These are phyloP conservation scores for Aspergillus terreus DNA, from an alignment of 2,329 filamentous ascomycete genomes.

Conservation along the genomic window DNA sequence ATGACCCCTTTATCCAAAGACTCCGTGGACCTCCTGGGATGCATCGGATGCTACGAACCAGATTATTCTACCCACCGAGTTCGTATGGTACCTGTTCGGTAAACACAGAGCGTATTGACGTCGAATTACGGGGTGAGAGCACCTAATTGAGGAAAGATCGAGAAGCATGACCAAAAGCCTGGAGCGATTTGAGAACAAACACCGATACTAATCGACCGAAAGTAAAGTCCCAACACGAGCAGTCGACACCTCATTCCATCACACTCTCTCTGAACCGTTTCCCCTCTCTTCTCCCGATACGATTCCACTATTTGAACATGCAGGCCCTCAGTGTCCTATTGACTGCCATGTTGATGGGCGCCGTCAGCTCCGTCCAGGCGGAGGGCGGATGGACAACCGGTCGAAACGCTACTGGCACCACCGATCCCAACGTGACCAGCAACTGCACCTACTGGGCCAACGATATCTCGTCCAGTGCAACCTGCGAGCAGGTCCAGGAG, in stretches of 20 bases:
- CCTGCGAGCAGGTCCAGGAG: conserved; percentile 5
- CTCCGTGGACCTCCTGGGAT: not conserved
- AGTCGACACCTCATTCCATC: not conserved
- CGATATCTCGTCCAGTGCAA: conserved; percentile 6
- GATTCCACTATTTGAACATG: not conserved
- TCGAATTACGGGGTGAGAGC: no score
- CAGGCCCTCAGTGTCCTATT: not conserved
- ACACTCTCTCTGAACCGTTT: not conserved
- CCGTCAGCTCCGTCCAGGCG: not conserved
- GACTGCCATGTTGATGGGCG: not conserved
- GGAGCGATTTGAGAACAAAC: no score
- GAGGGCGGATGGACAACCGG: not conserved
- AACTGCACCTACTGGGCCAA: conserved; percentile 11
- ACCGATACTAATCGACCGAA: no score
- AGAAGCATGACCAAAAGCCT: no score
- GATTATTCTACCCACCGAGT: not conserved
- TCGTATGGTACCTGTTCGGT: not conserved
- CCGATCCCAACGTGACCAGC: conserved; percentile 6
- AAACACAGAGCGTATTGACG: not conserved
- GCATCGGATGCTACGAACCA: not conserved
- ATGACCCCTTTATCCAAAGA: not conserved
- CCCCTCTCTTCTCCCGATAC: not conserved
- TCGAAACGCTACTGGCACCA: conserved; percentile 4
- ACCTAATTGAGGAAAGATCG: no score
- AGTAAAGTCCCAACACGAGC: not conserved